Evolutionary conservation across 306 rosid species (phyloP), one percentile per base, ranked within the genome.

Genomic region (Lathyrus aphaca): DNA sequence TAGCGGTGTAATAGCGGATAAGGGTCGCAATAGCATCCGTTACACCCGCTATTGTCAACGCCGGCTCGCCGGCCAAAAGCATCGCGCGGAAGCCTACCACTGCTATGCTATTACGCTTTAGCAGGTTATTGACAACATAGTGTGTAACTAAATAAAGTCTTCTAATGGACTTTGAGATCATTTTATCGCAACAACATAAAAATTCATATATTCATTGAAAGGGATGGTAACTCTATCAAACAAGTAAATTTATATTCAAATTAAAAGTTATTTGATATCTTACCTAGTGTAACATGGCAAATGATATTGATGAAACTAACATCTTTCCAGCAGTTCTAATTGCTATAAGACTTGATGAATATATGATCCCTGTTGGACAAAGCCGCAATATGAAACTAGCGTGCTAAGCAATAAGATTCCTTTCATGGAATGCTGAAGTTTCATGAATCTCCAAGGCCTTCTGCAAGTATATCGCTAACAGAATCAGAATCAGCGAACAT

Each of bases 381-480:
- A n/a, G n/a, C n/a, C n/a, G n/a, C n/a, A n/a, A n/a, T n/a, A n/a
- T n/a, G n/a, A n/a, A n/a, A n/a, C n/a, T n/a, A 14, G 66, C 27
- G 10, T 77, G 70, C 58, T 50, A 45, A 55, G 66, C 56, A 51
- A 49, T 43, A 53, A 58, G 51, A 65, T 56, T 75, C 30, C 18
- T 44, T 51, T 57, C 68, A 66, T 23, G 17, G 62, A 78, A 68
- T 69, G 59, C 46, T 54, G 45, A 62, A 71, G 57, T 40, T 68
- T 82, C 78, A 75, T 35, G 39, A 63, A 64, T 77, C 68, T 71
- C 82, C 91, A 15, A 90, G 82, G 65, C 91, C 91, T 70, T 88
- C 97, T 11, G 83, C 71, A 29, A 90, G 96, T 81, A 94, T 88
- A 84, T 68, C 67, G 83, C 95, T 84, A 67, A 94, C 87, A 68